Conservation (phyloP, 176 grass and related monocot species). For the Eragrostis nindensis region DNA sequence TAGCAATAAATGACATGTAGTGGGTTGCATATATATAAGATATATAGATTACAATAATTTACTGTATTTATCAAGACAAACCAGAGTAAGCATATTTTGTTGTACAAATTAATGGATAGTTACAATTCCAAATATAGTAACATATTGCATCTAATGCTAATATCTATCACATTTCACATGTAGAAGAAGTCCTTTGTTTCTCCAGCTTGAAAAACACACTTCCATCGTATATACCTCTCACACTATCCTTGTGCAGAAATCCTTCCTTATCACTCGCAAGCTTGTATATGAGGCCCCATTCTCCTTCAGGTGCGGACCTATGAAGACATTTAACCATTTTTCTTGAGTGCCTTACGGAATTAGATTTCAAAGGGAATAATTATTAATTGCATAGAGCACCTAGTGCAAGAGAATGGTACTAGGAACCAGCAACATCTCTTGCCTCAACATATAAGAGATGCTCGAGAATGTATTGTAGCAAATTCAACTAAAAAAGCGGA, state of each 20-base stretch:
- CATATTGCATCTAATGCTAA: neutral
- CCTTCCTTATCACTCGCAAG: slow-evolving; percentile 61
- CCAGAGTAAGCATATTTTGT: neutral
- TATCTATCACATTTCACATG: slow-evolving; percentile 20
- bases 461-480: neutral
- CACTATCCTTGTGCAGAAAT: slow-evolving; percentile 62
- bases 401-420: neutral
- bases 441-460: neutral
- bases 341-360: neutral
- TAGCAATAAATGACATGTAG: too few species aligned
- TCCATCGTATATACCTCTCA: slow-evolving; percentile 63
- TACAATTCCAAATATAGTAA: neutral
- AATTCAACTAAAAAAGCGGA: too few species aligned
- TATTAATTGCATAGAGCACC: neutral
- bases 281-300: slow-evolving; percentile 55
- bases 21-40: too few species aligned
- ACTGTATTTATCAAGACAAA: neutral
- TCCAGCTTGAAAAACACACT: slow-evolving; percentile 65
- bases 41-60: too few species aligned
- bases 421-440: neutral
- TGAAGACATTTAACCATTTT: neutral
- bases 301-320: slow-evolving; percentile 36
- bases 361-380: neutral
- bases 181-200: slow-evolving; percentile 32
- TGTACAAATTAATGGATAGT: neutral